Evolutionary conservation across 2,329 filamentous ascomycete species (phyloP).

Genomic region (Diatrype stigma): DNA sequence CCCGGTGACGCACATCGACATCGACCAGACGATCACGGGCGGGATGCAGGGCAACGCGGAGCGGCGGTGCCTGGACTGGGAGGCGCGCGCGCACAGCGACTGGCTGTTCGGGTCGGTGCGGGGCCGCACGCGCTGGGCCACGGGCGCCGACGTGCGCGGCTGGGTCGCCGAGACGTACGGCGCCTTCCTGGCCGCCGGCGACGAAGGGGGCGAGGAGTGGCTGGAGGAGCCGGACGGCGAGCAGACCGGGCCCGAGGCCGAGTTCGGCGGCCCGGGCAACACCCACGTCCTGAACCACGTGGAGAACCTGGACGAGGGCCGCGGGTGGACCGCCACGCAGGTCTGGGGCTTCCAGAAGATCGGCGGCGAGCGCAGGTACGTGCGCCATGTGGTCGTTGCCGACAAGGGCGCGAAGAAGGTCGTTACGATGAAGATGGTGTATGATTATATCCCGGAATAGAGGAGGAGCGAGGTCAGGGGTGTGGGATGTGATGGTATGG

Average conservation of each 20-base stretch:
- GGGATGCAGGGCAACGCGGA: conserved; percentile 63
- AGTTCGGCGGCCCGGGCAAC: conserved; percentile 49
- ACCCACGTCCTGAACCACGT: conserved; percentile 64
- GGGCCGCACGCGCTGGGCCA: conserved; percentile 53
- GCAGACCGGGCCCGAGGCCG: conserved; percentile 54
- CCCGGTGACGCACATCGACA: conserved; percentile 58
- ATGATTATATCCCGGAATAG: conserved; percentile 41
- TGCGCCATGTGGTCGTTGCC: conserved; percentile 49
- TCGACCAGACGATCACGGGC: conserved; percentile 67
- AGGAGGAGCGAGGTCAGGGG: not conserved
- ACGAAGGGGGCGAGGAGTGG: conserved; percentile 56
- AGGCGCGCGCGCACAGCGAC: conserved; percentile 63
- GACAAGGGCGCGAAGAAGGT: conserved; percentile 37
- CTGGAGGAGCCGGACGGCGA: too few relatives aligned
- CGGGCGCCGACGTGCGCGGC: conserved; percentile 46
- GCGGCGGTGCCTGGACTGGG: conserved; percentile 49
- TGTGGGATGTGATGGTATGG: not conserved
- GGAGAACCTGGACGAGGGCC: conserved; percentile 38
- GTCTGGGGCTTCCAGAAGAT: conserved; percentile 58
- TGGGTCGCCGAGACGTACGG: conserved; percentile 56
- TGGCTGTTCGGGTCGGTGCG: conserved; percentile 72
- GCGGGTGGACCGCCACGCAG: conserved; percentile 53
- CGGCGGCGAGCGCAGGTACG: conserved; percentile 48
- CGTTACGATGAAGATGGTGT: conserved; percentile 50
- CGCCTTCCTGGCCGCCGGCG: conserved; percentile 45